These are phyloP conservation scores for Atalantia buxifolia DNA, from an alignment of 345 rosid species.

Conservation along the genomic window DNA sequence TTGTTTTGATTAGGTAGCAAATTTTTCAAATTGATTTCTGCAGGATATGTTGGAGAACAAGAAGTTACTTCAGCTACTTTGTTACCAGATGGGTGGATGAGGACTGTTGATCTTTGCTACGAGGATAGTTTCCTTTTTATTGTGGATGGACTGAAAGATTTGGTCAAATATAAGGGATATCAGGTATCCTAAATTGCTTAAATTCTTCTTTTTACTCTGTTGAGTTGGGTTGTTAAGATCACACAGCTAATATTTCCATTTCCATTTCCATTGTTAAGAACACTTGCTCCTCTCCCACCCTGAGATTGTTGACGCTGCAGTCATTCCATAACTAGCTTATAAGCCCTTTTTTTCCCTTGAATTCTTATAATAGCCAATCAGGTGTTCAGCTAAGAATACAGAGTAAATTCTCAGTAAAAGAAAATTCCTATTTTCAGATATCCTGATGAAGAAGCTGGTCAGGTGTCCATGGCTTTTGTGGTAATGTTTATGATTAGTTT, in stretches of 20 bases:
- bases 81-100: conserved; percentile 31
- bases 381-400: neutral
- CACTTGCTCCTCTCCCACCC: conserved; percentile 33
- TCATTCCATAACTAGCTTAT: conserved; percentile 4
- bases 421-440: conserved; percentile 14
- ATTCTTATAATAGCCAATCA: neutral
- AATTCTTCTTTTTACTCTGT: neutral
- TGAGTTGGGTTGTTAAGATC: neutral
- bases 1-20: too few species aligned
- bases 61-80: conserved; percentile 24
- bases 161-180: conserved; percentile 38
- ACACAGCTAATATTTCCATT: neutral
- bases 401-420: neutral
- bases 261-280: conserved; percentile 1
- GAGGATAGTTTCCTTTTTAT: conserved; percentile 30
- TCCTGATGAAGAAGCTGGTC: conserved; percentile 37
- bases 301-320: conserved; percentile 34
- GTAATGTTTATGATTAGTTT: conserved; percentile 6
- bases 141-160: conserved; percentile 40
- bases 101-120: conserved; percentile 39
- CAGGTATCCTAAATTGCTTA: conserved; percentile 22
- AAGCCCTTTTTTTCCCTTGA: neutral
- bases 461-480: conserved; percentile 37
- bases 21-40: neutral
- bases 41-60: conserved; percentile 29